Evolutionary conservation across 257 asterid genomes (phyloP).

Genomic region (Oldenlandia corymbosa): DNA sequence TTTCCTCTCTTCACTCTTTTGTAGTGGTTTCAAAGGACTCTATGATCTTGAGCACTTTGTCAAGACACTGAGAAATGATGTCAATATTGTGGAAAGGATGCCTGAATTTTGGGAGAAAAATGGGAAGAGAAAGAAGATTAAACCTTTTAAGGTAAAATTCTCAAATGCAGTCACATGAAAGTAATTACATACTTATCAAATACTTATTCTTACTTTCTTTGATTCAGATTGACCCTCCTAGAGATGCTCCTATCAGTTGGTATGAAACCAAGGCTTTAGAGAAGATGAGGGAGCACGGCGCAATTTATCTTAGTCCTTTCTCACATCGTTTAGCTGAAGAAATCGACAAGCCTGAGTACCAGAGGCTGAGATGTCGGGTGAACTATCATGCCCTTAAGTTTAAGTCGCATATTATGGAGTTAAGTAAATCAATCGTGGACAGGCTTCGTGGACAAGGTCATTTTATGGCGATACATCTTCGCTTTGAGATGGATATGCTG

Average conservation of each 20-base stretch:
- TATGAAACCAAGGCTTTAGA: conserved; percentile 69
- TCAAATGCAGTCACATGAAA: conserved; percentile 8
- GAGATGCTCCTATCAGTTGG: conserved; percentile 97
- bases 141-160: conserved; percentile 67
- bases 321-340: conserved; percentile 99
- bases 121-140: conserved; percentile 83
- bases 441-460: conserved; percentile 90
- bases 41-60: conserved; percentile 93
- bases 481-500: conserved; percentile 99
- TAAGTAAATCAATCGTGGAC: conserved; percentile 71
- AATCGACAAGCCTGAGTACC: conserved; percentile 82
- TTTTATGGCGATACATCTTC: conserved; percentile 97
- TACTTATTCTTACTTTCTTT: conserved; percentile 17
- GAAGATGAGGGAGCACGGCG: conserved; percentile 93
- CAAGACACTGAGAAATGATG: conserved; percentile 78
- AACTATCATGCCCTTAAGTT: conserved; percentile 91
- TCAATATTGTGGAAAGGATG: conserved; percentile 79
- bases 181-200: conserved; percentile 11
- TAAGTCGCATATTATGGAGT: conserved; percentile 89
- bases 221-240: conserved; percentile 76
- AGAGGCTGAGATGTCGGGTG: conserved; percentile 90
- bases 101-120: conserved; percentile 64
- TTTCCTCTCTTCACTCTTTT: not conserved
- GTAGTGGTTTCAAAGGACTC: conserved; percentile 88
- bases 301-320: conserved; percentile 92